Evolutionary conservation across 2,329 filamentous ascomycete species (phyloP), one percentile per base, ranked within the genome.

Genomic region (Pseudohalonectria lignicola): DNA sequence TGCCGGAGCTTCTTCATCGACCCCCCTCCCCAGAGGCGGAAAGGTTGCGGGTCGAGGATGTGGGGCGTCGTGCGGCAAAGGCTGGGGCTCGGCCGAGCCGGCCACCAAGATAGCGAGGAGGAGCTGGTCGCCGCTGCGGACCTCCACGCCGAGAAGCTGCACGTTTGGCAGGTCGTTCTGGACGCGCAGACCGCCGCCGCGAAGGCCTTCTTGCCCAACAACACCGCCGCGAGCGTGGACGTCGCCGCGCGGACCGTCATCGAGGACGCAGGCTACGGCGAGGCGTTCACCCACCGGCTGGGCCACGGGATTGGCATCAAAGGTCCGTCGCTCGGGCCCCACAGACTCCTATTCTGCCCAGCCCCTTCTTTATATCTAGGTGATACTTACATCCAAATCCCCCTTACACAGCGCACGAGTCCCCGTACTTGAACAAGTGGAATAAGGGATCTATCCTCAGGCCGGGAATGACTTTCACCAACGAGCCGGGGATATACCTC

Each of bases 281-380:
- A 66, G 16, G 63, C 62, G 0, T 80, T 80, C 44, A 79, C 75
- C 1, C 76, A 80, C 45, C 65, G 76, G 2, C 58, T 80, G 1
- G 76, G 76, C 1, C 76, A 81, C 46, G 71, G 76, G 2, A 78
- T 81, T 34, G 76, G 76, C 0, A 78, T 81, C 49, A 79, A 80
- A 54, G 56, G 55, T 54, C 45, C 15, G 43, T 23, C 15, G 26
- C 26, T 29, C 9, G n/a, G n/a, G n/a, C n/a, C n/a, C n/a, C n/a
- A n/a, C n/a, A n/a, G n/a, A n/a, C n/a, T n/a, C n/a, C n/a, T n/a
- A n/a, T n/a, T n/a, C 15, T 34, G 5, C 17, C 3, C 17, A 5
- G 5, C n/a, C n/a, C 29, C 13, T 31, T 9, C n/a, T 15, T 13
- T 17, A 31, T n/a, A 1, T 25, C 11, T 12, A 11, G 28, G 12